phyloP scores from a whole-genome alignment of 257 asterid genomes.

The Solanum ahanhuiri region DNA sequence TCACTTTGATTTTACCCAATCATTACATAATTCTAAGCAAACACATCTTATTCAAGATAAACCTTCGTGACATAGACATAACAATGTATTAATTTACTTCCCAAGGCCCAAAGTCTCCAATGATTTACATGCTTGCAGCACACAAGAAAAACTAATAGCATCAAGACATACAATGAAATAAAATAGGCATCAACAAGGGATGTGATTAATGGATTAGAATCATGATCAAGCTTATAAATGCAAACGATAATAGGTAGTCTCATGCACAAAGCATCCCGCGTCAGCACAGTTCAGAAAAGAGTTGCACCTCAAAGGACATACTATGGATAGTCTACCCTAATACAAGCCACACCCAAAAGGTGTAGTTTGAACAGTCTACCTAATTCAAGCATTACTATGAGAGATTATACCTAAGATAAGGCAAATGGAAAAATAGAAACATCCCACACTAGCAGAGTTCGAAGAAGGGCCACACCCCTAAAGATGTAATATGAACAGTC shows the following conservation, averaged over 20 bases:
- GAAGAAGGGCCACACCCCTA: neutral
- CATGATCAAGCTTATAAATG: slow-evolving; percentile 12
- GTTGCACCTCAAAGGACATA: neutral
- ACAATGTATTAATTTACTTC: slow-evolving; percentile 36
- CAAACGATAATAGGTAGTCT: neutral
- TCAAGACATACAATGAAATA: neutral
- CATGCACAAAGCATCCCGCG: neutral
- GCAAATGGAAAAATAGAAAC: neutral
- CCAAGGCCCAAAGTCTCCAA: slow-evolving; percentile 43
- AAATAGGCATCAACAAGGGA: slow-evolving; percentile 60
- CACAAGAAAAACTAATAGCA: slow-evolving; percentile 75
- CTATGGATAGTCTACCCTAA: neutral
- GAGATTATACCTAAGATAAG: neutral
- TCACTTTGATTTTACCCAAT: neutral
- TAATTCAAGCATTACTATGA: neutral
- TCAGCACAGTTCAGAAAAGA: too few relatives aligned
- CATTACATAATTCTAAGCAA: slow-evolving; percentile 20
- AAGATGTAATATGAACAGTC: neutral
- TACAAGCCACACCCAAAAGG: neutral
- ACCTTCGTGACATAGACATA: slow-evolving; percentile 9
- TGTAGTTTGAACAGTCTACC: neutral
- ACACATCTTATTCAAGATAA: slow-evolving; percentile 22
- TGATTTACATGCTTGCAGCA: slow-evolving; percentile 76
- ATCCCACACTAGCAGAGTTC: neutral
- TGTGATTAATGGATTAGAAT: slow-evolving; percentile 36